Evolutionary conservation across 768 basidiomycete genomes (phyloP).

Genomic region (Tubosaeta brunneosetosa): DNA sequence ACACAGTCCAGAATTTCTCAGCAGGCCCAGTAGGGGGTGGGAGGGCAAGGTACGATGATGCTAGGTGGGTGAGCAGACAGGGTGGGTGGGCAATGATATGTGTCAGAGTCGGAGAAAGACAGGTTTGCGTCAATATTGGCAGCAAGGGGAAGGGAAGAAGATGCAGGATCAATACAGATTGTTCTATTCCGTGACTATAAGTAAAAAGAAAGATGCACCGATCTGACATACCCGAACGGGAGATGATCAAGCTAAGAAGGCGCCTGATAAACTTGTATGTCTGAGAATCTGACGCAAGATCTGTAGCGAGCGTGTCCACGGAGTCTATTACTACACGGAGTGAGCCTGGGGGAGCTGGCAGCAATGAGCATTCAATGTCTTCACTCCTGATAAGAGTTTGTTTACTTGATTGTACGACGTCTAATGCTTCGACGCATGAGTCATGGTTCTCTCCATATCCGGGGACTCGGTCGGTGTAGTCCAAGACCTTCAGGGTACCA

Average conservation of each 20-base stretch:
- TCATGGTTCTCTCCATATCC: constrained; percentile 44
- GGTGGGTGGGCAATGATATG: constrained; percentile 70
- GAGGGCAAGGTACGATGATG: constrained; percentile 62
- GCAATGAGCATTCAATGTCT: constrained; percentile 5
- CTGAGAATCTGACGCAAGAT: constrained; percentile 50
- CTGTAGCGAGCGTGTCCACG: constrained; percentile 57
- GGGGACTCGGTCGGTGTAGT: constrained; percentile 49
- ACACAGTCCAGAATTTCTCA: constrained; percentile 79
- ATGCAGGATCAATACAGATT: constrained; percentile 61
- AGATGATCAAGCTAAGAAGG: constrained; percentile 41
- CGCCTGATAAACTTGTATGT: constrained; percentile 49
- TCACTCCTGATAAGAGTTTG: not conserved
- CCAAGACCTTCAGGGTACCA: constrained; percentile 36
- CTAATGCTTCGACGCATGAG: constrained; percentile 36
- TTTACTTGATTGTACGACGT: constrained; percentile 37
- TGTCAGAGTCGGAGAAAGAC: constrained; percentile 60
- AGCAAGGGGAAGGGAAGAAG: constrained; percentile 46
- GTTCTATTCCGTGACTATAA: constrained; percentile 31
- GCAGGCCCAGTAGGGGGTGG: constrained; percentile 60
- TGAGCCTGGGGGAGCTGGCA: constrained; percentile 40
- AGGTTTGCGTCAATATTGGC: constrained; percentile 52
- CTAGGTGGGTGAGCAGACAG: constrained; percentile 60
- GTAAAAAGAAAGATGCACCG: not conserved
- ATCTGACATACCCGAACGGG: constrained; percentile 44
- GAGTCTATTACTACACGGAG: constrained; percentile 69